Evolutionary conservation across 2,329 filamentous ascomycete species (phyloP).

Genomic region (Hypomyces rosellus): DNA sequence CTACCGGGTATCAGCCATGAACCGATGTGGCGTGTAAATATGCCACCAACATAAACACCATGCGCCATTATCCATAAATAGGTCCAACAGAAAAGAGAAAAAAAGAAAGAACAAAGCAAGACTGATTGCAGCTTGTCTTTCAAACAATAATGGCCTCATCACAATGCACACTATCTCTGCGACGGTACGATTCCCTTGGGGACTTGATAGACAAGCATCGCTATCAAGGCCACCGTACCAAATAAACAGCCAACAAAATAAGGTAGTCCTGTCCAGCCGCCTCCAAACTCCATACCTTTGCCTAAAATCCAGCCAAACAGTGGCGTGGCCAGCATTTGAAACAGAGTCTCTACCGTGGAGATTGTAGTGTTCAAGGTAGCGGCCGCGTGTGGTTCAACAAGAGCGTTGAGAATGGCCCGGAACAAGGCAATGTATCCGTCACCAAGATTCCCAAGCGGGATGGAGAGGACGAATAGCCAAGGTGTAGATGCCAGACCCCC

Average conservation of each 20-base stretch:
- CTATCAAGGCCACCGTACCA: conserved; percentile 21
- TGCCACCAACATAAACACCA: too few relatives aligned
- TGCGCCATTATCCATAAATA: too few relatives aligned
- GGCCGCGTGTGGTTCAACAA: conserved; percentile 48
- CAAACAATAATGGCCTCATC: too few relatives aligned
- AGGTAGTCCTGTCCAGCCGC: conserved; percentile 43
- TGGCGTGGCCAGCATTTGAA: conserved; percentile 41
- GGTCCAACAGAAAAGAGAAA: too few relatives aligned
- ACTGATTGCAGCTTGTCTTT: too few relatives aligned
- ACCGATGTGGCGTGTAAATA: too few relatives aligned
- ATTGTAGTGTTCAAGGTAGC: conserved; percentile 49
- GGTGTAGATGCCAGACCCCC: conserved; percentile 31
- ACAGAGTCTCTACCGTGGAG: conserved; percentile 42
- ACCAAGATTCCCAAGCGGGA: conserved; percentile 42
- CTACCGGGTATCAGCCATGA: too few relatives aligned
- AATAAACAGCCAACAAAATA: conserved; percentile 35
- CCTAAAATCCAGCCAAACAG: conserved; percentile 41
- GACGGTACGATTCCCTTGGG: conserved; percentile 10
- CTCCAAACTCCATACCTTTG: conserved; percentile 39
- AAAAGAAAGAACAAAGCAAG: too few relatives aligned
- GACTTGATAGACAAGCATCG: conserved; percentile 26
- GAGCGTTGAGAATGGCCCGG: conserved; percentile 44
- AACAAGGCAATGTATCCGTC: conserved; percentile 36
- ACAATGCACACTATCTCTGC: too few relatives aligned
- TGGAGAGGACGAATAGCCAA: conserved; percentile 30